Conservation (phyloP, 1,284 basidiomycete species). For the Irpex lacteus region DNA sequence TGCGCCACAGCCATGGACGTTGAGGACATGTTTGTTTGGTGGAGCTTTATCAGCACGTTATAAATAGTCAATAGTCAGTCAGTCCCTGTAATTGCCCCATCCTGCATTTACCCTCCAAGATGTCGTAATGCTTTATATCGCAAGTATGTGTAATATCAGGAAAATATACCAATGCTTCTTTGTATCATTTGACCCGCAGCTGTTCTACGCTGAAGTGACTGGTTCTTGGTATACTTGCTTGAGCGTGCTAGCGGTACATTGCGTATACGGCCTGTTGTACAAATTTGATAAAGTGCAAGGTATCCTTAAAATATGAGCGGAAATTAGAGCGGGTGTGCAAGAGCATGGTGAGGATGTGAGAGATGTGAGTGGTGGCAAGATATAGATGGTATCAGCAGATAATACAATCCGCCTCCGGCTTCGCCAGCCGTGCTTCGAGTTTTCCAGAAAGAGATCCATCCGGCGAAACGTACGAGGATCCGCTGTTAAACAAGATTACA, state of each 20-base stretch:
- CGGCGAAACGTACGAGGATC: constrained; percentile 50
- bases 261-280: neutral
- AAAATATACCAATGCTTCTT: neutral
- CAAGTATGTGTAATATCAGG: no score
- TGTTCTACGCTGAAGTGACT: neutral
- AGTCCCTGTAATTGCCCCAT: no score
- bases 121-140: no score
- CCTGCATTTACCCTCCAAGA: no score
- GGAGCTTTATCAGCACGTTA: no score
- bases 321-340: neutral
- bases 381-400: constrained; percentile 41
- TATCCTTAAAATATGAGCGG: neutral
- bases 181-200: neutral
- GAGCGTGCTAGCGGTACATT: neutral
- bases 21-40: neutral
- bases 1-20: neutral
- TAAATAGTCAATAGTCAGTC: no score
- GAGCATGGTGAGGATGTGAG: neutral
- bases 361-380: no score
- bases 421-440: constrained; percentile 52
- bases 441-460: constrained; percentile 52
- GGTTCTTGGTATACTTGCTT: neutral
- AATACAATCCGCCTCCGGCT: constrained; percentile 49
- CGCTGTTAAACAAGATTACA: constrained; percentile 31
- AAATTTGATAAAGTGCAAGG: neutral